Evolutionary conservation across 2,329 filamentous ascomycete genomes (phyloP).

Genomic region (Biscogniauxia mediterranea): DNA sequence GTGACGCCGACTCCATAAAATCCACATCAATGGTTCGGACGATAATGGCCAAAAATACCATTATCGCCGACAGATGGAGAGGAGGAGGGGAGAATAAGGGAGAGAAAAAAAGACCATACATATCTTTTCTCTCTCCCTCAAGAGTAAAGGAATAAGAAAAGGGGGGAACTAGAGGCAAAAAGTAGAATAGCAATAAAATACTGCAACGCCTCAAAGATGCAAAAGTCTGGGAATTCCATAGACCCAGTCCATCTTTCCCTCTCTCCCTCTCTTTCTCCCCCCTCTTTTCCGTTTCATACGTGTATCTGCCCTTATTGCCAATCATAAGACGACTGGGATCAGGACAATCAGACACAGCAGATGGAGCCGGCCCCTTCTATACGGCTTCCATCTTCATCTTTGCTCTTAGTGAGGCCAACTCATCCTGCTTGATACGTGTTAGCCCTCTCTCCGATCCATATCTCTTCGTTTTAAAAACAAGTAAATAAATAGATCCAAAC

Average conservation of each 20-base stretch:
- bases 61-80: no score
- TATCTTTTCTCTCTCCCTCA: neutral
- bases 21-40: no score
- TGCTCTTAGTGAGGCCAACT: slow-evolving; percentile 12
- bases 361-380: neutral
- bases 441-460: neutral
- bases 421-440: slow-evolving; percentile 11
- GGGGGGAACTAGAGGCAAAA: neutral
- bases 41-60: no score
- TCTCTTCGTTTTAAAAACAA: no score
- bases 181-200: neutral
- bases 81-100: neutral
- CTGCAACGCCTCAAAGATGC: slow-evolving; percentile 2
- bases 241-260: neutral
- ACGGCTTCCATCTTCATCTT: slow-evolving; percentile 15
- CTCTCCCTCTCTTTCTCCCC: neutral
- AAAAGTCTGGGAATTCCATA: neutral
- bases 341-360: no score
- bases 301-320: neutral
- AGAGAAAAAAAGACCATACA: neutral
- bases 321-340: no score
- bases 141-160: neutral
- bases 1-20: no score
- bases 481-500: slow-evolving; percentile 18
- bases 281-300: neutral